Percentiles rank a stretch among this genome's conserved stretches.
Conservation (phyloP, 1,284 basidiomycete genomes). For the Kwoniella shivajii region DNA sequence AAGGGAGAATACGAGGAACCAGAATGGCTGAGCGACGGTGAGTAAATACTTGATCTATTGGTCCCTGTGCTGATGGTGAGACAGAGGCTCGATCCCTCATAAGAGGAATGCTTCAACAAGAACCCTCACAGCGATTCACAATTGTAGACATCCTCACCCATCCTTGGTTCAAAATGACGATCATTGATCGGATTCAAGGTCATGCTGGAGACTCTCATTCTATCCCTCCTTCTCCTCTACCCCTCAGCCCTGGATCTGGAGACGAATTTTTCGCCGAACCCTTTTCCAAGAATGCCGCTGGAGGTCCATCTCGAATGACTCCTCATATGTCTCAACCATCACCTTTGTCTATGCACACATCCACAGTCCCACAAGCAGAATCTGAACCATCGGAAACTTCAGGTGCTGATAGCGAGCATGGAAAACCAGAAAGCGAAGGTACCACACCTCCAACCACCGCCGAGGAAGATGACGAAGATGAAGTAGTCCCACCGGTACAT, state of each 20-base stretch:
- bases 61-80: conserved; percentile 16
- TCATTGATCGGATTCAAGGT: conserved; percentile 49
- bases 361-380: conserved; percentile 9
- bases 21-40: conserved; percentile 83
- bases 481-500: conserved; percentile 19
- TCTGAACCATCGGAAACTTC: conserved; percentile 41
- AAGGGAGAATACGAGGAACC: conserved; percentile 89
- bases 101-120: conserved; percentile 73
- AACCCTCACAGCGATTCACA: conserved; percentile 72
- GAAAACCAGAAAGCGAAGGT: conserved; percentile 25
- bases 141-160: conserved; percentile 87
- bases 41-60: conserved; percentile 13
- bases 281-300: conserved; percentile 21
- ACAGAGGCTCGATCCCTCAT: conserved; percentile 82
- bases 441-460: conserved; percentile 50
- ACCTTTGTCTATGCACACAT: conserved; percentile 12
- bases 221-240: conserved; percentile 31
- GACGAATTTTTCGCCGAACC: conserved; percentile 26
- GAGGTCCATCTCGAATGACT: conserved; percentile 4
- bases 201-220: conserved; percentile 26
- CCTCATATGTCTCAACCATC: conserved; percentile 13
- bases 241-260: conserved; percentile 28
- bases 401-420: conserved; percentile 31
- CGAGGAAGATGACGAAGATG: conserved; percentile 48
- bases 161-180: conserved; percentile 77